Percentiles rank a stretch among this genome's conserved stretches.
Evolutionary conservation across 305 asterid species (phyloP).

Genomic region (Fraxinus angustifolia): DNA sequence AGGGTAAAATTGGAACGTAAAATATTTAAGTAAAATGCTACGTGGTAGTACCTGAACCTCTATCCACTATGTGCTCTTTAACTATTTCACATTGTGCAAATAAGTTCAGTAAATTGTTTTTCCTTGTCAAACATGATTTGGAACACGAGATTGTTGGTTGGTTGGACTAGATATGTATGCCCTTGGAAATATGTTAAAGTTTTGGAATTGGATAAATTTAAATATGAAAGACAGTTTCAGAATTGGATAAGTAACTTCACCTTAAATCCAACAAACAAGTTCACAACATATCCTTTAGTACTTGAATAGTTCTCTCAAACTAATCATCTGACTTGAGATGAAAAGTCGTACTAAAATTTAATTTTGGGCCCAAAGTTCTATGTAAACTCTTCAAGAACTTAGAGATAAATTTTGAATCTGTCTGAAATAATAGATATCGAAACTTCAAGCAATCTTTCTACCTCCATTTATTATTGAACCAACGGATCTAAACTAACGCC

Average conservation of each 20-base stretch:
- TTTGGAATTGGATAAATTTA: not conserved
- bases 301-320: not conserved
- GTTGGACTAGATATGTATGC: not conserved
- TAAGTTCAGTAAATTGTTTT: not conserved
- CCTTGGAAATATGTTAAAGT: not conserved
- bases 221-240: not conserved
- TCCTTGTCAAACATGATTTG: not conserved
- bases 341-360: too few species aligned
- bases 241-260: not conserved
- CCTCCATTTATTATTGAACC: too few species aligned
- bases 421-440: not conserved
- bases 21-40: constrained; percentile 13
- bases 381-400: not conserved
- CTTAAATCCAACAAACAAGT: not conserved
- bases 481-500: not conserved
- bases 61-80: not conserved
- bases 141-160: not conserved
- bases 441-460: too few species aligned
- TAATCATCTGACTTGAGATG: not conserved
- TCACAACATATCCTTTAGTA: not conserved
- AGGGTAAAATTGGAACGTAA: not conserved
- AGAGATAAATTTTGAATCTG: not conserved
- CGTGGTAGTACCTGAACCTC: constrained; percentile 24
- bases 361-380: not conserved
- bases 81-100: not conserved